Evolutionary conservation across 2,329 filamentous ascomycete species (phyloP), one percentile per base, ranked within the genome.

Genomic region (Lachnellula cervina): DNA sequence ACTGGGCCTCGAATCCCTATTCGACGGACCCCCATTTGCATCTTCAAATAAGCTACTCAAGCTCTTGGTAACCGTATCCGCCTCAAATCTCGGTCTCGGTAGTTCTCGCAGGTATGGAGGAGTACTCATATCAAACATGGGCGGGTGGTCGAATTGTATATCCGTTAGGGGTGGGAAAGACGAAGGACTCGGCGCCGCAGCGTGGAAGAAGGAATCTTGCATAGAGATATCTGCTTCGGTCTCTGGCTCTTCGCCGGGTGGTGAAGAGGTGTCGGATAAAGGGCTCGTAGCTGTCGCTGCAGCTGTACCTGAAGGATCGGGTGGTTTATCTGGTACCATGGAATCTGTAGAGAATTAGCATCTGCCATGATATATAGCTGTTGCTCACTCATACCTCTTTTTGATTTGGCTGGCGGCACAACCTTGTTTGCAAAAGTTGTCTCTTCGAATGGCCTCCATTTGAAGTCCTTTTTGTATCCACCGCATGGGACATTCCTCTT

Each of bases 401-500:
- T 67, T 43, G 55, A 51, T 51, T 61, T 66, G 19, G 42, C 16
- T 5, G 63, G 35, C 32, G 61, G 62, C 17, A 58, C 61, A 35
- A 56, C 53, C 62, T 77, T 80, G 50, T 72, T 71, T 19, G 72
- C 71, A 60, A 84, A 76, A 53, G 73, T 83, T 47, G 80, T 77
- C 61, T 88, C 84, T 65, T 86, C 84, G 63, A 88, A 88, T 0
- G 84, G 79, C 51, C 84, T 77, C 86, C 86, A 89, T 76, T 89
- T 88, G 73, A 88, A 89, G 69, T 87, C 83, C 69, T 87, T 89
- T 70, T 83, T 87, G 72, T 89, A 89, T 37, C 86, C 86, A 56
- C 85, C 86, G 67, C 86, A 89, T 3, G 74, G 69, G 21, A 89
- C 84, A 59, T 80, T 83, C 52, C 86, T 77, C 63, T 81, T 81